Conservation (phyloP, 257 asterid genomes). For the Lithospermum erythrorhizon region DNA sequence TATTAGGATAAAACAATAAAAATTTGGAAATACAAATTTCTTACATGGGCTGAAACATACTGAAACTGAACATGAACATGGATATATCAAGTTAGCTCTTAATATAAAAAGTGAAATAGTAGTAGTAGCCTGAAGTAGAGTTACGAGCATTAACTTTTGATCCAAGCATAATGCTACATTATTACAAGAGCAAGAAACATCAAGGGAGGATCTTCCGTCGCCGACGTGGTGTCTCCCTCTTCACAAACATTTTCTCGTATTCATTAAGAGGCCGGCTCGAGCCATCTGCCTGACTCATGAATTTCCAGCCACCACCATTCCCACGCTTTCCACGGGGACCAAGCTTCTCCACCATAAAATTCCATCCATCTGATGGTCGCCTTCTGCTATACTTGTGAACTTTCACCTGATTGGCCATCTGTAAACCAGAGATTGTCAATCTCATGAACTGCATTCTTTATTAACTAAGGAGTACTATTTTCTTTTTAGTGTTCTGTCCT, state of each 20-base stretch:
- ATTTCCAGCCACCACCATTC: constrained; percentile 83
- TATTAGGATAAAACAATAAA: too few relatives aligned
- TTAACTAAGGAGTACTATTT: too few relatives aligned
- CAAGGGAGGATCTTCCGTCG: constrained; percentile 60
- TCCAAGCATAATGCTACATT: not conserved
- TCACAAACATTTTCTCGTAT: constrained; percentile 69
- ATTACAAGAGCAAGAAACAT: constrained; percentile 3
- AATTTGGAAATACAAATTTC: too few relatives aligned
- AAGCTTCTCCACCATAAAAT: constrained; percentile 71
- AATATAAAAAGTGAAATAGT: not conserved
- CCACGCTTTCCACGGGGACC: constrained; percentile 77
- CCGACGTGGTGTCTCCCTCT: constrained; percentile 79
- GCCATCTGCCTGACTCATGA: constrained; percentile 74
- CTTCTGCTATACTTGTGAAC: constrained; percentile 82
- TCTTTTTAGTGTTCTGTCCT: too few relatives aligned
- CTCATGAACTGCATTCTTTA: not conserved
- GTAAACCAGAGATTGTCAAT: constrained; percentile 4
- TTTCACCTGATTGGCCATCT: constrained; percentile 66
- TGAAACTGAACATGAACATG: too few relatives aligned
- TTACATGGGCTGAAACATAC: too few relatives aligned
- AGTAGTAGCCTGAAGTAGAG: not conserved
- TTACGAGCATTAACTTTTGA: not conserved
- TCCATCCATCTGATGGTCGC: constrained; percentile 91
- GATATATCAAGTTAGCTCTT: not conserved
- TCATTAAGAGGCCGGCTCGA: constrained; percentile 80